These are phyloP conservation scores for Emergomyces pasteurianus DNA, from an alignment of 2,329 filamentous ascomycete genomes.

Conservation along the genomic window DNA sequence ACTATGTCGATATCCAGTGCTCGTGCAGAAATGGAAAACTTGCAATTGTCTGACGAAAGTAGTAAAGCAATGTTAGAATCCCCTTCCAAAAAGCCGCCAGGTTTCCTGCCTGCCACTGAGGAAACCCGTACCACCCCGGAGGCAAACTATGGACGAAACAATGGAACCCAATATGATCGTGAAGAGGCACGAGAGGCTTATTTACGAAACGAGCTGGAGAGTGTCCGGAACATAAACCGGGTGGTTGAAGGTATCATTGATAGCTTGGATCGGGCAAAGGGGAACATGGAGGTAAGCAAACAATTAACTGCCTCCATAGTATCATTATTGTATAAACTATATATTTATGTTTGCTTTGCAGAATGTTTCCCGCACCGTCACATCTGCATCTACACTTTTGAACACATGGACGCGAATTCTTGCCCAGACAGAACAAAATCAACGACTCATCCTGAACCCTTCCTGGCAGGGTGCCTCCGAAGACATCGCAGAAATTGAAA, in stretches of 20 bases:
- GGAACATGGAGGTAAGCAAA: conserved; percentile 37
- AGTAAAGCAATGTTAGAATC: conserved; percentile 48
- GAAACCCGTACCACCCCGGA: conserved; percentile 15
- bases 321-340: not conserved
- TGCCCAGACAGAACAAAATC: conserved; percentile 94
- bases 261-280: conserved; percentile 36
- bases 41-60: conserved; percentile 31
- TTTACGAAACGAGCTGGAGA: conserved; percentile 67
- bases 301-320: conserved; percentile 5
- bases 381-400: conserved; percentile 75
- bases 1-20: conserved; percentile 7
- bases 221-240: conserved; percentile 73
- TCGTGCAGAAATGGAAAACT: conserved; percentile 8
- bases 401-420: conserved; percentile 95
- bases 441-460: conserved; percentile 77
- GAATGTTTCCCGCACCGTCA: conserved; percentile 77
- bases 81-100: conserved; percentile 35
- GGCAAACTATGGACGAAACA: conserved; percentile 30
- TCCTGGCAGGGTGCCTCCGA: conserved; percentile 80
- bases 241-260: conserved; percentile 55
- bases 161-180: conserved; percentile 46
- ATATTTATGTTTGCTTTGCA: conserved; percentile 20
- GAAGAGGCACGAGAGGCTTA: conserved; percentile 60
- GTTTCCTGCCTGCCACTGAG: conserved; percentile 27
- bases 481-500: conserved; percentile 77